These are phyloP conservation scores for Dendrobium catenatum DNA, from an alignment of 106 monocot species.

Conservation along the genomic window DNA sequence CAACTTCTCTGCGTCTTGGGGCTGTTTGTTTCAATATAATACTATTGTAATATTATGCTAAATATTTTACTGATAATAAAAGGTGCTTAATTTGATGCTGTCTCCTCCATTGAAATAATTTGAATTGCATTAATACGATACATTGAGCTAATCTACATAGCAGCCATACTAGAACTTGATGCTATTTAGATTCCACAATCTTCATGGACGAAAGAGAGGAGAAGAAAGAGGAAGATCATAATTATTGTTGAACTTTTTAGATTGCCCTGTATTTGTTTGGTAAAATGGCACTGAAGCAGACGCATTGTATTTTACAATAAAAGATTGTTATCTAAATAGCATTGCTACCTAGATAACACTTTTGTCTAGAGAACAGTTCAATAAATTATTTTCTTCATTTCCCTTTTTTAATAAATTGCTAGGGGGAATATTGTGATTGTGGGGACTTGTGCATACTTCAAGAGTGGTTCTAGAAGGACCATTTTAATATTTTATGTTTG, in stretches of 20 bases:
- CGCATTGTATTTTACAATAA: background rate
- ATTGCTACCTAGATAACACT: background rate
- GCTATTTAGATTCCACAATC: background rate
- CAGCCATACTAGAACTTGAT: background rate
- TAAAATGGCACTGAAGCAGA: background rate
- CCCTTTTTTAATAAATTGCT: background rate
- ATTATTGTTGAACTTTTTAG: background rate
- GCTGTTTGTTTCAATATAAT: background rate
- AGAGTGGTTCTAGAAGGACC: background rate
- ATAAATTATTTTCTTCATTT: background rate
- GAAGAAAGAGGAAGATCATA: background rate
- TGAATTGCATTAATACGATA: background rate
- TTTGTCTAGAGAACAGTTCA: background rate
- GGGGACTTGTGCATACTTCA: background rate
- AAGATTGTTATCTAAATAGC: background rate
- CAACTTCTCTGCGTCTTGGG: background rate
- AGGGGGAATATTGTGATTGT: background rate
- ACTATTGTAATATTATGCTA: background rate
- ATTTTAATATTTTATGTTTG: background rate
- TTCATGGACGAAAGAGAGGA: background rate
- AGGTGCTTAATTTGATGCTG: background rate
- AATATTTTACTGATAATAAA: background rate
- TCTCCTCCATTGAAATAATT: background rate
- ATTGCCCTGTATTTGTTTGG: background rate
- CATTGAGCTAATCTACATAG: background rate